These are phyloP conservation scores for Eimeria falciformis DNA, from an alignment of 169 alveolate species.

Conservation along the genomic window DNA sequence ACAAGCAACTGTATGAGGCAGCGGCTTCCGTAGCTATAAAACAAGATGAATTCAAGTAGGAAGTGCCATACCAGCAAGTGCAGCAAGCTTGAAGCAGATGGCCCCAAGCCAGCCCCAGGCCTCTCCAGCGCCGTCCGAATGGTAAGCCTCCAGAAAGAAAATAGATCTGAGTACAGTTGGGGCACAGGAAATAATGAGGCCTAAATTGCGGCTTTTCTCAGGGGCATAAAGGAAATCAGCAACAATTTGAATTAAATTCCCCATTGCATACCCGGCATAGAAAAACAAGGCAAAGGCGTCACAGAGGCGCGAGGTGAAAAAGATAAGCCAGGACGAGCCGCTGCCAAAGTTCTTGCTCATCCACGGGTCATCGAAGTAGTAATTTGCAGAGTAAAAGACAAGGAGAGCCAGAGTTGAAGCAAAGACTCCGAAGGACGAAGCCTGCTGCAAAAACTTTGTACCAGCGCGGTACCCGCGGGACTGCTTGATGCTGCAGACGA, in stretches of 20 bases:
- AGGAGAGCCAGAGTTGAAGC: conserved; percentile 88
- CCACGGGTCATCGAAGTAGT: conserved; percentile 92
- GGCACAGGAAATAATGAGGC: neutral
- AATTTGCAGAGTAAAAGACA: conserved; percentile 89
- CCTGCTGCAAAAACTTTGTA: conserved; percentile 89
- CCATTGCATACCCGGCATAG: conserved; percentile 86
- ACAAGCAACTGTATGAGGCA: neutral
- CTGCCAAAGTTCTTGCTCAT: conserved; percentile 90
- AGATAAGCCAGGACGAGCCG: conserved; percentile 91
- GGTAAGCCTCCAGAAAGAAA: conserved; percentile 93
- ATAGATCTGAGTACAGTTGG: conserved; percentile 75
- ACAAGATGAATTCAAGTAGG: neutral
- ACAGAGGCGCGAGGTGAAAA: conserved; percentile 88
- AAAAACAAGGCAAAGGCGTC: conserved; percentile 88
- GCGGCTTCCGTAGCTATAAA: neutral
- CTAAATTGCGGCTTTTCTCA: no score
- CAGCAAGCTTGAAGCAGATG: conserved; percentile 86
- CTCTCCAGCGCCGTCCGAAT: conserved; percentile 94
- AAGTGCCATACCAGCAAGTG: conserved; percentile 78
- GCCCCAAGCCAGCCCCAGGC: conserved; percentile 95
- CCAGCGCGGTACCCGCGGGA: conserved; percentile 94
- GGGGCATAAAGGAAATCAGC: neutral
- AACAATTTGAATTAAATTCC: neutral
- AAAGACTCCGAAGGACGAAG: conserved; percentile 90
- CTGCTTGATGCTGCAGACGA: conserved; percentile 88